Conservation (phyloP, 345 rosid genomes). For the Corchorus olitorius region DNA sequence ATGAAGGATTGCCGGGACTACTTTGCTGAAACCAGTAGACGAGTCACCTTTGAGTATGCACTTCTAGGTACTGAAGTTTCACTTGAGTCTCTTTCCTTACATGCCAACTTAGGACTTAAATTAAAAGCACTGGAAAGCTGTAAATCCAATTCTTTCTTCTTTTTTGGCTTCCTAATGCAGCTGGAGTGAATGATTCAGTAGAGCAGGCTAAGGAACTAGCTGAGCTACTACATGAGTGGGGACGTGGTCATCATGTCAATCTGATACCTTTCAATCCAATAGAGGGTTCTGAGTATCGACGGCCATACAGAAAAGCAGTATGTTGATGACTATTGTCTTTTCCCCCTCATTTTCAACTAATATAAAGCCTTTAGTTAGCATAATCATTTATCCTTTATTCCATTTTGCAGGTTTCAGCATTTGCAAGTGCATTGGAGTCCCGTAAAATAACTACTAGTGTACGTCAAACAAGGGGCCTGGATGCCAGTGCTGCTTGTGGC, state of each 20-base stretch:
- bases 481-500: constrained; percentile 98
- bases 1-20: constrained; percentile 93
- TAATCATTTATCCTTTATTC: constrained; percentile 1
- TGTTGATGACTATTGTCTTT: constrained; percentile 22
- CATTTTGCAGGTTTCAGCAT: constrained; percentile 59
- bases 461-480: constrained; percentile 90
- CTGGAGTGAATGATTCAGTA: constrained; percentile 84
- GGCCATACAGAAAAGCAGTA: constrained; percentile 82
- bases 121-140: background rate
- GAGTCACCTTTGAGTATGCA: constrained; percentile 93
- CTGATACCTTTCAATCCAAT: constrained; percentile 93
- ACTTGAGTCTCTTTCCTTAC: constrained; percentile 3
- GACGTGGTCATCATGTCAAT: constrained; percentile 79
- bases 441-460: constrained; percentile 72
- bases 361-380: constrained; percentile 5
- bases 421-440: constrained; percentile 70
- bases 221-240: constrained; percentile 81
- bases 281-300: constrained; percentile 79
- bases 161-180: constrained; percentile 40
- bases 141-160: background rate
- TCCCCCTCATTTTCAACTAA: constrained; percentile 4
- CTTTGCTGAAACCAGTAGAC: constrained; percentile 72
- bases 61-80: constrained; percentile 62
- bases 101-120: background rate
- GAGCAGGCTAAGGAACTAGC: constrained; percentile 87